Percentiles rank a stretch among this genome's conserved stretches.
These are phyloP conservation scores for Stachybotrys elegans DNA, from an alignment of 2,329 filamentous ascomycete genomes.

Conservation along the genomic window DNA sequence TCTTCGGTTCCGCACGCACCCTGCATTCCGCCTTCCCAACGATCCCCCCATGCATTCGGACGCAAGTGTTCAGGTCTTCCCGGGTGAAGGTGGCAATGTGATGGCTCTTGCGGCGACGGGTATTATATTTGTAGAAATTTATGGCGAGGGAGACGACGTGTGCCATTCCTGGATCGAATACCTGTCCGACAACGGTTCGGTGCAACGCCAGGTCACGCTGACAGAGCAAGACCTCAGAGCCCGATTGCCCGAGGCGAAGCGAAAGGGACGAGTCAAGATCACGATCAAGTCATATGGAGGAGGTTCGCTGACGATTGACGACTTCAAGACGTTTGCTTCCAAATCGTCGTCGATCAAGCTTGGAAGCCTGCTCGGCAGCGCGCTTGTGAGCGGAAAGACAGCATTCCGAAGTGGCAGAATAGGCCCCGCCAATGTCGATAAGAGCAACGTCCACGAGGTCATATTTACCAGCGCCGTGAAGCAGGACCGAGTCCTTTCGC, in stretches of 20 bases:
- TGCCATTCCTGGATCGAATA: conserved; percentile 83
- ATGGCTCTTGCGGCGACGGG: conserved; percentile 76
- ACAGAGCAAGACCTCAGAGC: conserved; percentile 70
- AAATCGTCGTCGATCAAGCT: conserved; percentile 68
- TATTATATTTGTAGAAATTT: conserved; percentile 81
- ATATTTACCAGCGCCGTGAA: conserved; percentile 66
- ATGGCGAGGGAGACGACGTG: conserved; percentile 70
- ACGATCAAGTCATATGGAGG: conserved; percentile 73
- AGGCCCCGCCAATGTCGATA: conserved; percentile 67
- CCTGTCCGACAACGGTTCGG: conserved; percentile 52
- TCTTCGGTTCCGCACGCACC: conserved; percentile 83
- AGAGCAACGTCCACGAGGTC: conserved; percentile 64
- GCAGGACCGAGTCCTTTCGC: conserved; percentile 68
- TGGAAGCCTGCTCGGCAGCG: no score
- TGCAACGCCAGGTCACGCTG: conserved; percentile 68
- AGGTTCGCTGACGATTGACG: conserved; percentile 69
- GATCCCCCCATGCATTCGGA: conserved; percentile 63
- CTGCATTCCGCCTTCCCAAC: conserved; percentile 79
- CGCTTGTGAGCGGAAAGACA: conserved; percentile 62
- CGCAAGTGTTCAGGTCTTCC: conserved; percentile 79
- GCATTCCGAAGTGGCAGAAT: conserved; percentile 74
- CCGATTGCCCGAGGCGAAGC: conserved; percentile 66
- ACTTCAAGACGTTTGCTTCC: conserved; percentile 65
- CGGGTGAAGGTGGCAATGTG: conserved; percentile 71
- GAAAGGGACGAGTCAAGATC: conserved; percentile 65